phyloP scores from a whole-genome alignment of 2,329 filamentous ascomycete species.

The Nemania diffusa region DNA sequence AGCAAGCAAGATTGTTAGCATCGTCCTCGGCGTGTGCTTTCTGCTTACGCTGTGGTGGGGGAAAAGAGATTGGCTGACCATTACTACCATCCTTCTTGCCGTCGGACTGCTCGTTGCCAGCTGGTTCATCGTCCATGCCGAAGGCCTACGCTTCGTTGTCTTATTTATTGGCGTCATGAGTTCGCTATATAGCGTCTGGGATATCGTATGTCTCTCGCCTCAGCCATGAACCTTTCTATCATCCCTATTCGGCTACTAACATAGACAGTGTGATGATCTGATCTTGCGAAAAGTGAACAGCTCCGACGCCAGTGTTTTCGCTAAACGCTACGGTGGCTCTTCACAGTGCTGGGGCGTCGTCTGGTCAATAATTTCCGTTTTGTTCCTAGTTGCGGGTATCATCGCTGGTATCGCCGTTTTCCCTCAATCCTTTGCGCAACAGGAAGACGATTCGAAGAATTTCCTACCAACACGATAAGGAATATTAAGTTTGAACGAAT shows the following conservation, averaged over 20 bases:
- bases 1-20: slow-evolving; percentile 80
- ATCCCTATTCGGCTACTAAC: too few relatives aligned
- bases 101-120: slow-evolving; percentile 77
- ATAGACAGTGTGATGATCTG: slow-evolving; percentile 74
- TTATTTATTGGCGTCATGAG: slow-evolving; percentile 87
- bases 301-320: slow-evolving; percentile 82
- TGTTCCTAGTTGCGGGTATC: slow-evolving; percentile 78
- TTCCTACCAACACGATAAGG: slow-evolving; percentile 60
- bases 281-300: slow-evolving; percentile 83
- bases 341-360: slow-evolving; percentile 84
- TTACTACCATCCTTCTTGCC: slow-evolving; percentile 74
- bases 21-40: slow-evolving; percentile 78
- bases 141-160: slow-evolving; percentile 77
- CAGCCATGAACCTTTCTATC: background rate
- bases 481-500: background rate
- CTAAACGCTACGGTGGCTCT: slow-evolving; percentile 79
- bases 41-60: slow-evolving; percentile 86
- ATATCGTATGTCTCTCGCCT: slow-evolving; percentile 66
- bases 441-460: slow-evolving; percentile 73
- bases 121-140: slow-evolving; percentile 83
- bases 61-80: slow-evolving; percentile 80
- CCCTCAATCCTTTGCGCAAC: slow-evolving; percentile 73
- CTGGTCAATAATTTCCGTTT: slow-evolving; percentile 77
- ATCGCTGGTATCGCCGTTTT: slow-evolving; percentile 82
- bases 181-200: slow-evolving; percentile 82